Percentiles rank a stretch among this genome's conserved stretches.
Conservation (phyloP, 129 eudicot genomes). For the Helichrysum umbraculigerum region DNA sequence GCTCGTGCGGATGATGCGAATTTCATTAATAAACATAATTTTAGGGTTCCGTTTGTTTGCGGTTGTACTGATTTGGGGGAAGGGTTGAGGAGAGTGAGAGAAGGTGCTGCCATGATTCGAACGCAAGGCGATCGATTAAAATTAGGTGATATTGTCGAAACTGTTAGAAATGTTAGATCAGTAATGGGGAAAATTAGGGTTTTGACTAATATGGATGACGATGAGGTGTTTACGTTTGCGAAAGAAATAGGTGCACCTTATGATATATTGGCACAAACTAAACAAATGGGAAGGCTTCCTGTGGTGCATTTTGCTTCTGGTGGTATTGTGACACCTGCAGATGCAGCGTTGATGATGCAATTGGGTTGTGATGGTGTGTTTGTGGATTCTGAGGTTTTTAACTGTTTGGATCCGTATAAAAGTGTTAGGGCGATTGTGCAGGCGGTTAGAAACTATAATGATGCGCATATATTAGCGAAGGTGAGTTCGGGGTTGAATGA, state of each 20-base stretch:
- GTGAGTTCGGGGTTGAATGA: constrained; percentile 69
- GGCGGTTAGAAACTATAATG: constrained; percentile 81
- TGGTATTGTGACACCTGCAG: constrained; percentile 87
- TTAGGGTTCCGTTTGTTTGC: constrained; percentile 63
- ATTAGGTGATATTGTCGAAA: constrained; percentile 51
- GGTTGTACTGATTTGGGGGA: constrained; percentile 76
- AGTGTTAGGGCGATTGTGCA: constrained; percentile 69
- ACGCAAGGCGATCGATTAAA: constrained; percentile 59
- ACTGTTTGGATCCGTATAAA: constrained; percentile 56
- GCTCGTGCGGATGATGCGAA: constrained; percentile 71
- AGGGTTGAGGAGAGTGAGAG: constrained; percentile 70
- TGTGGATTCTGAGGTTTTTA: constrained; percentile 64
- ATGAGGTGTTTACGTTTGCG: constrained; percentile 66
- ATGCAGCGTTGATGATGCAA: constrained; percentile 84
- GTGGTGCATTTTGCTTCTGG: constrained; percentile 96
- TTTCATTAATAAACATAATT: constrained; percentile 75
- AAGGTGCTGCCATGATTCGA: constrained; percentile 86
- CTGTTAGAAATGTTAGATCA: constrained; percentile 64
- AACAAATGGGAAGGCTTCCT: constrained; percentile 92
- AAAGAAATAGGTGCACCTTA: constrained; percentile 70
- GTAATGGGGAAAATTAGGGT: constrained; percentile 69
- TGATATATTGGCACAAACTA: constrained; percentile 76
- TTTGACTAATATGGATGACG: constrained; percentile 73
- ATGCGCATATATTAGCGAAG: constrained; percentile 61
- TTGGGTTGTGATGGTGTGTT: constrained; percentile 91